A percentile compares a stretch with the other conserved stretches of the same genome.
These are phyloP conservation scores for Lolium perenne DNA, from an alignment of 176 grass and related monocot species.

Conservation along the genomic window DNA sequence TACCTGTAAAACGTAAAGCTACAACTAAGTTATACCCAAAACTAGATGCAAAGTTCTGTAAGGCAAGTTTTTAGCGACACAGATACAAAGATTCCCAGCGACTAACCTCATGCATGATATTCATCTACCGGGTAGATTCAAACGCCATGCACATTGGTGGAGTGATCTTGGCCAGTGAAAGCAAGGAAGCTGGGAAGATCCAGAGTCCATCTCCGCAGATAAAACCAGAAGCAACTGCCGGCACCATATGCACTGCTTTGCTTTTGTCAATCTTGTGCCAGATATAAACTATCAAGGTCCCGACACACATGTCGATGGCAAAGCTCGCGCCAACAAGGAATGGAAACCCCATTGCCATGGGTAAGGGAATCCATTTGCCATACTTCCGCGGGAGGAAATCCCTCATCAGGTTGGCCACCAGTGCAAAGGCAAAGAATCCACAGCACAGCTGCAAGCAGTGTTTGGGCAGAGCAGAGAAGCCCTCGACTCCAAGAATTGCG, in stretches of 20 bases:
- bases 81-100: no score
- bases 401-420: conserved; percentile 64
- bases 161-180: conserved; percentile 79
- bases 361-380: conserved; percentile 75
- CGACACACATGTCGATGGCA: conserved; percentile 89
- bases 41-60: no score
- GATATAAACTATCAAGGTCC: conserved; percentile 73
- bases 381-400: conserved; percentile 73
- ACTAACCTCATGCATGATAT: no score
- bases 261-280: conserved; percentile 79
- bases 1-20: no score
- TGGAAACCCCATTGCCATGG: conserved; percentile 94
- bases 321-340: conserved; percentile 92
- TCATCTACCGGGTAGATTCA: conserved; percentile 52
- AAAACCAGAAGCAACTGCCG: conserved; percentile 92
- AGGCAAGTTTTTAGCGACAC: no score
- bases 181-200: conserved; percentile 86
- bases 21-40: no score
- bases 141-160: conserved; percentile 97
- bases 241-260: conserved; percentile 75
- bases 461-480: conserved; percentile 81
- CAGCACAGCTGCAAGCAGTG: conserved; percentile 96
- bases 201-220: conserved; percentile 96
- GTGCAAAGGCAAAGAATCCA: conserved; percentile 90
- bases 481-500: conserved; percentile 91